Evolutionary conservation across 1,284 basidiomycete genomes (phyloP).

Genomic region (Tilletia walkeri): DNA sequence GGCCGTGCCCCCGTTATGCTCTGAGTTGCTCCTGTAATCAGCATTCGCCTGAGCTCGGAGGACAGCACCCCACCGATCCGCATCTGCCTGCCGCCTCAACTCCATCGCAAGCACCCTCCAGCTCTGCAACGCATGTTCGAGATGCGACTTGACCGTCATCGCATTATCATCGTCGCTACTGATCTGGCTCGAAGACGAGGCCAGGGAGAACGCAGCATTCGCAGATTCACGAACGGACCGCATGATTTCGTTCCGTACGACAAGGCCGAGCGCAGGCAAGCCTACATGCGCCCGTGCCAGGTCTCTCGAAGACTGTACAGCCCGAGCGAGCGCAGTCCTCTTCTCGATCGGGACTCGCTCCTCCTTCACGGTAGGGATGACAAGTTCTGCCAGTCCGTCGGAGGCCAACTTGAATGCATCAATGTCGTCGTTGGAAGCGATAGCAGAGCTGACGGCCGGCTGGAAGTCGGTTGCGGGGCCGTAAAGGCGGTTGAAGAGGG

Average conservation of each 20-base stretch:
- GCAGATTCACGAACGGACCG: not conserved
- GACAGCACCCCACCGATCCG: not conserved
- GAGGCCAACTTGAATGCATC: too few species aligned
- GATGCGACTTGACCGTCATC: not conserved
- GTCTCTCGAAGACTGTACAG: not conserved
- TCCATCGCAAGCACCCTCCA: not conserved
- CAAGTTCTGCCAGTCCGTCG: too few species aligned
- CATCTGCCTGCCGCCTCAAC: not conserved
- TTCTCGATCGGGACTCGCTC: not conserved
- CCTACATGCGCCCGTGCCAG: not conserved
- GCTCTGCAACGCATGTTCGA: not conserved
- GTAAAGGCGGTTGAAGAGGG: not conserved
- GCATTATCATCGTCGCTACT: not conserved
- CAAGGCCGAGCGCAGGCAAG: not conserved
- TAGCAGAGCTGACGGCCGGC: not conserved
- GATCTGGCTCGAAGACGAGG: not conserved
- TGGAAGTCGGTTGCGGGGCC: not conserved
- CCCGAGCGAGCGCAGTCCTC: not conserved
- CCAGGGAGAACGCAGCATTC: not conserved
- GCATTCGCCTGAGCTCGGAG: not conserved
- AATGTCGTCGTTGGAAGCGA: not conserved
- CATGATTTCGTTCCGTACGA: slow-evolving; percentile 12
- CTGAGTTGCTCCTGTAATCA: not conserved
- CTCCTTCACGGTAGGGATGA: not conserved
- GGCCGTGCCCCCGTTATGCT: not conserved